These are phyloP conservation scores for Scenedesmus sp. DNA, from an alignment of 163 green algal species.

Conservation along the genomic window DNA sequence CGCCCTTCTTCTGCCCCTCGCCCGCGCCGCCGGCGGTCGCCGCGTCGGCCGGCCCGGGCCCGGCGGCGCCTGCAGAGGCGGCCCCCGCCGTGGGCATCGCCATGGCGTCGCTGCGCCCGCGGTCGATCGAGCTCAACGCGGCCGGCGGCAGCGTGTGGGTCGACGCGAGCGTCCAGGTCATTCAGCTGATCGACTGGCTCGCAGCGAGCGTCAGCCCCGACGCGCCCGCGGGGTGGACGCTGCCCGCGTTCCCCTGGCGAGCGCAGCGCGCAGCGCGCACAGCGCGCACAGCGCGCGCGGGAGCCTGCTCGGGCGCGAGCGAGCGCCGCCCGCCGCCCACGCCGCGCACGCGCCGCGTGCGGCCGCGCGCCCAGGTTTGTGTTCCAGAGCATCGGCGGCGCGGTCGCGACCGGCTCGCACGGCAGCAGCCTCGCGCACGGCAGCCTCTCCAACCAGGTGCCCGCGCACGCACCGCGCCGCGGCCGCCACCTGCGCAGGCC, in stretches of 20 bases:
- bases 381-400: slow-evolving; percentile 87
- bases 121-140: slow-evolving; percentile 63
- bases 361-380: too few species aligned
- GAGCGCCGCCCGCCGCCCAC: too few species aligned
- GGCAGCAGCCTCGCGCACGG: slow-evolving; percentile 74
- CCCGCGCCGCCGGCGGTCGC: slow-evolving; percentile 3
- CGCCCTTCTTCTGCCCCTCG: slow-evolving; percentile 61
- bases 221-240: slow-evolving; percentile 60
- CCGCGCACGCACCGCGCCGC: background rate
- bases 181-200: slow-evolving; percentile 56
- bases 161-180: slow-evolving; percentile 48
- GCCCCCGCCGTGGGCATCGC: slow-evolving; percentile 59
- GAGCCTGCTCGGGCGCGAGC: too few species aligned
- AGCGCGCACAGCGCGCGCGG: too few species aligned
- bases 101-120: slow-evolving; percentile 61
- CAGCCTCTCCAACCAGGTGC: slow-evolving; percentile 73
- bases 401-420: slow-evolving; percentile 86
- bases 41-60: slow-evolving; percentile 1
- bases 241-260: slow-evolving; percentile 68
- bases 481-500: background rate
- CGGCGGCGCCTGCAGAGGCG: background rate
- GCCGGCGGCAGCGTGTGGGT: slow-evolving; percentile 55
- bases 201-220: slow-evolving; percentile 56
- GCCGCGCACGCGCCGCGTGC: too few species aligned
- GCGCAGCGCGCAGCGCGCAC: too few species aligned